phyloP scores from a whole-genome alignment of 371 early-diverging fungal genomes.

The Fennellomyces sp. region DNA sequence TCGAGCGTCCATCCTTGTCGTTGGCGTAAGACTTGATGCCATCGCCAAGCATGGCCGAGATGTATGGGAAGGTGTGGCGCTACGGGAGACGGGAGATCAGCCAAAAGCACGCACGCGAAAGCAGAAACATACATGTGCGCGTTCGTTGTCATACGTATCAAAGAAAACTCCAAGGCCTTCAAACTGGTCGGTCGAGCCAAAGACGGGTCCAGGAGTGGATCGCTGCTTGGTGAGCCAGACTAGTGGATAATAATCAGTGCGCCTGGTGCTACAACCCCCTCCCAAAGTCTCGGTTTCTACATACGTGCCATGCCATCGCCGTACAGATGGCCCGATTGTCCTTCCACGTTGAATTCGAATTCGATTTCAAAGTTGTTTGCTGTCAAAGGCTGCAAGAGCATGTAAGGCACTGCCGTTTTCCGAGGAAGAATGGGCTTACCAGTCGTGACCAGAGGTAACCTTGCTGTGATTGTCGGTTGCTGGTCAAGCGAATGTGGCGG shows the following conservation, averaged over 20 bases:
- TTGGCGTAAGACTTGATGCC: conserved; percentile 84
- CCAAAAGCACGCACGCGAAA: not conserved
- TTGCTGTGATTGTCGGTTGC: conserved; percentile 75
- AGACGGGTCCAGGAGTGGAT: conserved; percentile 76
- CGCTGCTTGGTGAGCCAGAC: conserved; percentile 56
- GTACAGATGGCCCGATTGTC: conserved; percentile 64
- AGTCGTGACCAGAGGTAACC: conserved; percentile 88
- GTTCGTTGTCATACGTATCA: conserved; percentile 93
- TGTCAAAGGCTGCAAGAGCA: conserved; percentile 67
- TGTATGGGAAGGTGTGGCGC: conserved; percentile 80
- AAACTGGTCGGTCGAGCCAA: conserved; percentile 88
- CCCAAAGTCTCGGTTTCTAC: too few relatives aligned
- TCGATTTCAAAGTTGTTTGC: conserved; percentile 84
- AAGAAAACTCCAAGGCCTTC: conserved; percentile 94
- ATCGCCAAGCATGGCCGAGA: conserved; percentile 93
- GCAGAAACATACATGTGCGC: conserved; percentile 65
- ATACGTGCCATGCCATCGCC: conserved; percentile 98
- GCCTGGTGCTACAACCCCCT: not conserved
- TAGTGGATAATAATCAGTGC: conserved; percentile 25
- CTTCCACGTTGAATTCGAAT: conserved; percentile 89
- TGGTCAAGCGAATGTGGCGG: conserved; percentile 82
- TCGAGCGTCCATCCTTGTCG: conserved; percentile 78
- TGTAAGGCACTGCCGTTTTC: not conserved
- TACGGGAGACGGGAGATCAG: not conserved
- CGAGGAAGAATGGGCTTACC: too few relatives aligned